Percentiles rank a stretch among this genome's conserved stretches.
Conservation (phyloP, 2,329 filamentous ascomycete species). For the Colletotrichum sp. region DNA sequence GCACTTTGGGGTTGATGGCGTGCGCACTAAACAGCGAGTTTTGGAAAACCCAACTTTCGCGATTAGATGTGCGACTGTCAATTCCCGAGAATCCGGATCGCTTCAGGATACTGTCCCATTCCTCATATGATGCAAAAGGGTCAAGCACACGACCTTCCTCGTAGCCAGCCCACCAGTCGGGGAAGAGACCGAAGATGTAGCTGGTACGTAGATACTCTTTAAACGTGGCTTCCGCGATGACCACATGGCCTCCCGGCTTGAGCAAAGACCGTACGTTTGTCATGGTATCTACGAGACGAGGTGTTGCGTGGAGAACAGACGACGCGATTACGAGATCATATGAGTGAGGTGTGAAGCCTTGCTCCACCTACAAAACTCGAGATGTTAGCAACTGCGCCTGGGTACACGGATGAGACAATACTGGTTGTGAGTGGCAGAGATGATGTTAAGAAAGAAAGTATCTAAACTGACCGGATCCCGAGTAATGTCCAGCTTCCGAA, state of each 20-base stretch:
- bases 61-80: neutral
- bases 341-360: slow-evolving; percentile 28
- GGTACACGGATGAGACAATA: neutral
- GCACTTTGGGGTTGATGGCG: neutral
- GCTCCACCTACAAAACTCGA: slow-evolving; percentile 3
- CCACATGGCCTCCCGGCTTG: slow-evolving; percentile 30
- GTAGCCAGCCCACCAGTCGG: slow-evolving; percentile 32
- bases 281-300: slow-evolving; percentile 24
- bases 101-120: slow-evolving; percentile 31
- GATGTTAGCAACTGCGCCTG: neutral
- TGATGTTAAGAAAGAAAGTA: neutral
- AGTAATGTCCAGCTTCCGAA: slow-evolving; percentile 33
- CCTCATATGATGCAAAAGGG: slow-evolving; percentile 25
- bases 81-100: slow-evolving; percentile 26
- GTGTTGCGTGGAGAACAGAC: slow-evolving; percentile 33
- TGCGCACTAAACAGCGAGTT: neutral
- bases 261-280: slow-evolving; percentile 29
- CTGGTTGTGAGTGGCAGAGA: neutral
- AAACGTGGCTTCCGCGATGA: neutral
- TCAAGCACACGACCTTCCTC: slow-evolving; percentile 23
- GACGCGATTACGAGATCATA: slow-evolving; percentile 35
- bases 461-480: slow-evolving; percentile 21
- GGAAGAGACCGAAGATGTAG: slow-evolving; percentile 26
- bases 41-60: neutral
- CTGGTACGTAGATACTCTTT: slow-evolving; percentile 20